phyloP scores from a whole-genome alignment of 2,329 filamentous ascomycete species.

The Aspergillus latus region DNA sequence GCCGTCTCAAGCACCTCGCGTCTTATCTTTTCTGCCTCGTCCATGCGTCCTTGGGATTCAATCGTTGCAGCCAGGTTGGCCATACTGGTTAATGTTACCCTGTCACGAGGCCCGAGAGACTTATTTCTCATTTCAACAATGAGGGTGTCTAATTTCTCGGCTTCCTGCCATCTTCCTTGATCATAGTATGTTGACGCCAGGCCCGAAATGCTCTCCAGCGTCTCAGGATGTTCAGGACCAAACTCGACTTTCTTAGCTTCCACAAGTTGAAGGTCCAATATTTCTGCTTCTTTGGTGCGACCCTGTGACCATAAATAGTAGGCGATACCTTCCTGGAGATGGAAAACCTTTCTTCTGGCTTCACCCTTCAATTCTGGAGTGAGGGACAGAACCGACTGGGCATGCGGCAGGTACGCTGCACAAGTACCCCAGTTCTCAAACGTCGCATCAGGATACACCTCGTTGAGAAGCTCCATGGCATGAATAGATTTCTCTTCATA shows the following conservation, averaged over 20 bases:
- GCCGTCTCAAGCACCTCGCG: conserved; percentile 19
- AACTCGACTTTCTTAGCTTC: conserved; percentile 17
- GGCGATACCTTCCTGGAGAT: conserved; percentile 17
- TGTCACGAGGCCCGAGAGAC: conserved; percentile 17
- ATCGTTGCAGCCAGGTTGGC: conserved; percentile 20
- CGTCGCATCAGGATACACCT: conserved; percentile 11
- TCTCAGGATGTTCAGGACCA: conserved; percentile 16
- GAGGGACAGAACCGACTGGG: conserved; percentile 5
- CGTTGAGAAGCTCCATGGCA: conserved; percentile 13
- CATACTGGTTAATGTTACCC: conserved; percentile 22
- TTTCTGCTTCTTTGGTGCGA: conserved; percentile 11
- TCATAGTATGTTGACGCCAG: conserved; percentile 14
- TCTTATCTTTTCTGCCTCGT: conserved; percentile 19
- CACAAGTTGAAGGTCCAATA: conserved; percentile 7
- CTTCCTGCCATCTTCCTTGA: conserved; percentile 13
- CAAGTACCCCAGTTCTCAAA: conserved; percentile 15
- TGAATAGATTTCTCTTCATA: conserved; percentile 15
- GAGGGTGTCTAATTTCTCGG: conserved; percentile 4
- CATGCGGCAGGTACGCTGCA: conserved; percentile 14
- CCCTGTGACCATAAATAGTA: conserved; percentile 18
- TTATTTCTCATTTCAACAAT: background rate
- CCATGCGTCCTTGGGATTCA: conserved; percentile 16
- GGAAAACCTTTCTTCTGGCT: conserved; percentile 1
- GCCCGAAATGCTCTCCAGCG: conserved; percentile 13
- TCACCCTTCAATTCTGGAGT: conserved; percentile 11